A percentile compares a stretch with the other conserved stretches of the same genome.
phyloP scores from a whole-genome alignment of 2,329 filamentous ascomycete species.

The Conoideocrella luteorostrata region DNA sequence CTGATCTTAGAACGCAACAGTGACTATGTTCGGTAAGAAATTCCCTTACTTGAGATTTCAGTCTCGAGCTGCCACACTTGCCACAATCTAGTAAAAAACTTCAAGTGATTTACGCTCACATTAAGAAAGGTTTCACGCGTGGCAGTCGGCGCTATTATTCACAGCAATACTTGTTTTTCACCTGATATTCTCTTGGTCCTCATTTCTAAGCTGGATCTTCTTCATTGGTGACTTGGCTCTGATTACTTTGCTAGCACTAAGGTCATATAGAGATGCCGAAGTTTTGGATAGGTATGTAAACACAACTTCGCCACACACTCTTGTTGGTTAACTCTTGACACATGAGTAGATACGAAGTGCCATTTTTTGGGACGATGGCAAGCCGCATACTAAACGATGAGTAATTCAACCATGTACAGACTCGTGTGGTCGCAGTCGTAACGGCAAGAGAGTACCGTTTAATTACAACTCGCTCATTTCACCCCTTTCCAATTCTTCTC shows the following conservation, averaged over 20 bases:
- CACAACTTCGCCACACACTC: too few species aligned
- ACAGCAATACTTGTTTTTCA: constrained; percentile 70
- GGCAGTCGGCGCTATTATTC: constrained; percentile 85
- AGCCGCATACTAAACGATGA: constrained; percentile 90
- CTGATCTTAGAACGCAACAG: constrained; percentile 88
- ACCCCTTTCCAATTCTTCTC: neutral
- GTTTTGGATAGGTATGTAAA: constrained; percentile 51
- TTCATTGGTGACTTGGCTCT: constrained; percentile 68
- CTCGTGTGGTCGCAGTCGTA: too few species aligned
- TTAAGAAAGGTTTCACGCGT: constrained; percentile 75
- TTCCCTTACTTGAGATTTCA: neutral
- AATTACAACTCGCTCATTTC: too few species aligned
- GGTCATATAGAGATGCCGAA: constrained; percentile 78
- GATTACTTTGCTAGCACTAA: constrained; percentile 69
- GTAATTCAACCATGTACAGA: constrained; percentile 14
- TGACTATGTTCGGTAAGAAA: constrained; percentile 80
- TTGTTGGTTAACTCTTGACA: too few species aligned
- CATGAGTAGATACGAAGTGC: constrained; percentile 66
- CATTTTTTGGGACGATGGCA: constrained; percentile 77
- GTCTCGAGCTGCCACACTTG: too few species aligned
- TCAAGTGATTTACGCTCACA: too few species aligned
- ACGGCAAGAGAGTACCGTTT: too few species aligned
- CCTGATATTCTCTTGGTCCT: constrained; percentile 79
- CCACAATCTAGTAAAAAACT: too few species aligned
- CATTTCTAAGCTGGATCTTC: constrained; percentile 75